Evolutionary conservation across 441 rosid species (phyloP).

Genomic region (Populus hybrid): DNA sequence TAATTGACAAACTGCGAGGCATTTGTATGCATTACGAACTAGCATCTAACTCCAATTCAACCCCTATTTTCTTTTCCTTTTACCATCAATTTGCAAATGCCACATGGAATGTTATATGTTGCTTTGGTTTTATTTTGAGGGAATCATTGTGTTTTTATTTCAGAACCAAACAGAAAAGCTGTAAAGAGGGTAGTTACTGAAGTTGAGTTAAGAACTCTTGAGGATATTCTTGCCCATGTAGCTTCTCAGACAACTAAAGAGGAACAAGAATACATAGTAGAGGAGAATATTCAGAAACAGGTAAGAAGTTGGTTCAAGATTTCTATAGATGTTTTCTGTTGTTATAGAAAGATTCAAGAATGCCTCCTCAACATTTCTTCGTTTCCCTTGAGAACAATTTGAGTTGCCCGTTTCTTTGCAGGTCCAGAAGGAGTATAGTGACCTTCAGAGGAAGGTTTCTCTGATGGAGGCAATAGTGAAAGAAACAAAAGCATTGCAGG

Average conservation of each 20-base stretch:
- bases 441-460: conserved; percentile 53
- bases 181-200: conserved; percentile 24
- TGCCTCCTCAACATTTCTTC: neutral
- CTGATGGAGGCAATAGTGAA: conserved; percentile 49
- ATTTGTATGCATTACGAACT: no score
- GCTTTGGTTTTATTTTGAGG: neutral
- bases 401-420: conserved; percentile 28
- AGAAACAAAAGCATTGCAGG: conserved; percentile 47
- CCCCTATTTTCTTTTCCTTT: no score
- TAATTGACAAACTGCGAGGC: no score
- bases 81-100: no score
- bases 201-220: conserved; percentile 30
- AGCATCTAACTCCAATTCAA: neutral
- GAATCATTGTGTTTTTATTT: conserved; percentile 4
- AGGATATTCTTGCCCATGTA: conserved; percentile 36
- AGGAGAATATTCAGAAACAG: conserved; percentile 49
- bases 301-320: conserved; percentile 21
- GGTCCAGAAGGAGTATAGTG: conserved; percentile 53
- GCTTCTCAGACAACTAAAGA: conserved; percentile 42
- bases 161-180: conserved; percentile 23
- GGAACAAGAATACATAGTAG: conserved; percentile 46
- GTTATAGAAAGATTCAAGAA: neutral
- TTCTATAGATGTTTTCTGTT: conserved; percentile 5
- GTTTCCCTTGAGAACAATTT: conserved; percentile 5
- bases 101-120: no score